phyloP scores from a whole-genome alignment of 305 asterid genomes.

The Plantago coronopus region DNA sequence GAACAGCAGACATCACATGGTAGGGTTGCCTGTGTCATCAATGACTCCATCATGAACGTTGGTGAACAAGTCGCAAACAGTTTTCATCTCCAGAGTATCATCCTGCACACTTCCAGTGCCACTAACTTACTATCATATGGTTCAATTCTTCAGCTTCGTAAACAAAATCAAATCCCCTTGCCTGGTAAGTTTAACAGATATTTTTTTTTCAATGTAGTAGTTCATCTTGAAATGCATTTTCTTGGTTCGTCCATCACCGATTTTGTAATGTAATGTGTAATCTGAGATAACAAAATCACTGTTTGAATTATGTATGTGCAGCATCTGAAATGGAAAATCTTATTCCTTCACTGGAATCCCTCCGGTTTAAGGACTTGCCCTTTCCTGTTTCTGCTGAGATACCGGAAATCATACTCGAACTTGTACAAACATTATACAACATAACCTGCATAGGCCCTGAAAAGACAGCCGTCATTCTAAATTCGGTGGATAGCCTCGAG shows the following conservation, averaged over 20 bases:
- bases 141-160: slow-evolving; percentile 18
- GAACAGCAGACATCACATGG: not conserved
- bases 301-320: slow-evolving; percentile 9
- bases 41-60: slow-evolving; percentile 40
- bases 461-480: slow-evolving; percentile 41
- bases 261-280: no score
- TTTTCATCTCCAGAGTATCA: slow-evolving; percentile 29
- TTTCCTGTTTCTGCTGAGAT: slow-evolving; percentile 11
- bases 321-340: slow-evolving; percentile 28
- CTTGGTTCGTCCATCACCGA: no score
- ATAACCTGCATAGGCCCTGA: slow-evolving; percentile 20
- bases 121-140: slow-evolving; percentile 22
- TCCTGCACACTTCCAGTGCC: slow-evolving; percentile 30
- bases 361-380: slow-evolving; percentile 43
- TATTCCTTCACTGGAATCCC: slow-evolving; percentile 33
- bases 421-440: not conserved
- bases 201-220: not conserved
- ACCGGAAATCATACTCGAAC: slow-evolving; percentile 18
- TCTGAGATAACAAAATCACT: not conserved
- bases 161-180: slow-evolving; percentile 20
- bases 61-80: slow-evolving; percentile 28
- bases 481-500: slow-evolving; percentile 39
- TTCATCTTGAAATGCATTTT: no score
- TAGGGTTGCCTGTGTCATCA: slow-evolving; percentile 32
- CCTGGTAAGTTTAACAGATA: slow-evolving; percentile 24